Conservation (phyloP, 768 basidiomycete genomes). For the Agaricus sinodeliciosus region DNA sequence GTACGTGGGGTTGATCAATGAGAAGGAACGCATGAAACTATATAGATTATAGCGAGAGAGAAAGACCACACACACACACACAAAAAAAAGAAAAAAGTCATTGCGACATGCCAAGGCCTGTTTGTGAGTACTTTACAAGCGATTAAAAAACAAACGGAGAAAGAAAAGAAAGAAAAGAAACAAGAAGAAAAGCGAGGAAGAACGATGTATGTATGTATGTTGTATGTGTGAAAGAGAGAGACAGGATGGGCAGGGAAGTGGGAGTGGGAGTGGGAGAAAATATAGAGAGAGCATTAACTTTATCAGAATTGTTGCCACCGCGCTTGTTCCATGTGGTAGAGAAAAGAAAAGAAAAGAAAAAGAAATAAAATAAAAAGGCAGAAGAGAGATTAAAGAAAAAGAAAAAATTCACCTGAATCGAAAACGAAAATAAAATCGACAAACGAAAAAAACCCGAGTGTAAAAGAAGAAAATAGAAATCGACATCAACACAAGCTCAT, state of each 20-base stretch:
- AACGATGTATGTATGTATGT: too few relatives aligned
- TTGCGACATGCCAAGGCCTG: too few relatives aligned
- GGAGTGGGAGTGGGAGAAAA: not conserved
- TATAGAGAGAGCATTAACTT: conserved; percentile 1
- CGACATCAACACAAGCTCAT: too few relatives aligned
- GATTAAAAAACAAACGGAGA: not conserved
- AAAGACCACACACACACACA: too few relatives aligned
- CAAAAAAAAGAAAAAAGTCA: too few relatives aligned
- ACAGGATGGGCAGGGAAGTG: too few relatives aligned
- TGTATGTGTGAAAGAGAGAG: too few relatives aligned
- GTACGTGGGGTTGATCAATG: too few relatives aligned
- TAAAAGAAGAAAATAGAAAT: too few relatives aligned
- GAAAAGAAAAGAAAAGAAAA: not conserved
- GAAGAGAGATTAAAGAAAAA: not conserved
- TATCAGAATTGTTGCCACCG: conserved; percentile 1
- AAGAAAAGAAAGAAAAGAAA: not conserved
- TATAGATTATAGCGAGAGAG: not conserved
- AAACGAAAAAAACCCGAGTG: not conserved
- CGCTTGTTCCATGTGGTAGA: not conserved
- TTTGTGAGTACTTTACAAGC: not conserved
- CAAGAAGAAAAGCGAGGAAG: not conserved
- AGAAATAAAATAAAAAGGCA: not conserved
- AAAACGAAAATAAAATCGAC: too few relatives aligned
- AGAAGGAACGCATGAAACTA: not conserved
- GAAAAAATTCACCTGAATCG: not conserved